phyloP scores from a whole-genome alignment of 768 basidiomycete genomes.

The Naganishia randhawae region DNA sequence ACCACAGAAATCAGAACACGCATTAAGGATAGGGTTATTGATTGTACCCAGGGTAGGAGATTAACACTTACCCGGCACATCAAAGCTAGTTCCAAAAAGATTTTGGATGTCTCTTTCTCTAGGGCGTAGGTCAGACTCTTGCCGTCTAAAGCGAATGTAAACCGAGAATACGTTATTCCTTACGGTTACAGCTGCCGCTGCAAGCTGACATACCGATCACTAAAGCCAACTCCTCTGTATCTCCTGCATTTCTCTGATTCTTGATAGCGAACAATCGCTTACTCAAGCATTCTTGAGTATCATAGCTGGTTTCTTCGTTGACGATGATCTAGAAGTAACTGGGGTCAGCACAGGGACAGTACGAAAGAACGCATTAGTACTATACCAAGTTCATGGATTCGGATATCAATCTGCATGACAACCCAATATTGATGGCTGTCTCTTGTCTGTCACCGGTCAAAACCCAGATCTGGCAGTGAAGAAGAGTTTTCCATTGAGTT shows the following conservation, averaged over 20 bases:
- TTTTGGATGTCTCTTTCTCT: constrained; percentile 83
- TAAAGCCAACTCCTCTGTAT: constrained; percentile 89
- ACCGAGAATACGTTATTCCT: background rate
- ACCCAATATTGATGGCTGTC: constrained; percentile 97
- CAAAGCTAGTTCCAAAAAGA: constrained; percentile 88
- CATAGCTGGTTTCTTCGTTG: constrained; percentile 78
- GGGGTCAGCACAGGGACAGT: background rate
- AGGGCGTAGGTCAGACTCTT: constrained; percentile 89
- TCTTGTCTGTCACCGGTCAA: constrained; percentile 97
- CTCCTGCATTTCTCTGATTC: constrained; percentile 83
- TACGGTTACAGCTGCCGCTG: background rate
- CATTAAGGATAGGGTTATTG: background rate
- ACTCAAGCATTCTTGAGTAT: constrained; percentile 77
- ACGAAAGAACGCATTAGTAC: background rate
- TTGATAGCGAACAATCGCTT: constrained; percentile 89
- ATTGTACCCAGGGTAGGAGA: no score
- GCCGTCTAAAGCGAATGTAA: constrained; percentile 62
- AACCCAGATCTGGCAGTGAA: constrained; percentile 73
- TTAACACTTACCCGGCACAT: constrained; percentile 68
- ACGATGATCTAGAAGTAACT: constrained; percentile 68
- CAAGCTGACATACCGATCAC: constrained; percentile 69
- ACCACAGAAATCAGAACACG: background rate
- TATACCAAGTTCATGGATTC: constrained; percentile 96
- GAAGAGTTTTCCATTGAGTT: background rate
- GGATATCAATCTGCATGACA: constrained; percentile 92